A percentile compares a stretch with the other conserved stretches of the same genome.
Conservation (phyloP, 345 rosid species). For the Abelmoschus esculentus region DNA sequence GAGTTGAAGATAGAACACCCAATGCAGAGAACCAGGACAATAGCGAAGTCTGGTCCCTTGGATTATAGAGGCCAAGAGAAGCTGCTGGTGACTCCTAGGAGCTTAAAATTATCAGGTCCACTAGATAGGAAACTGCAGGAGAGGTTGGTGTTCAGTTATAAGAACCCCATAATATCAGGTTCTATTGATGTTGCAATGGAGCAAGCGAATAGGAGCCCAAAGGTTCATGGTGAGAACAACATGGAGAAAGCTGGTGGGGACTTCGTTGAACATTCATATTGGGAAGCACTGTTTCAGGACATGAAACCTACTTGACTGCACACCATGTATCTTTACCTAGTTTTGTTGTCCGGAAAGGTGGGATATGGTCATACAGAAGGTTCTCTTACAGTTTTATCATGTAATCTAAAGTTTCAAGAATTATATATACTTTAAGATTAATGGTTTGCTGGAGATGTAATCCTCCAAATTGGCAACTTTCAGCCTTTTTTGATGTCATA, state of each 20-base stretch:
- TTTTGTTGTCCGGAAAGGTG: not conserved
- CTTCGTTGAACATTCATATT: constrained; percentile 38
- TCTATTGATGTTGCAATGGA: constrained; percentile 29
- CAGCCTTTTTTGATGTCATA: too few species aligned
- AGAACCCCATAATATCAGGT: constrained; percentile 39
- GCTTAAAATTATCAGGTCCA: constrained; percentile 56
- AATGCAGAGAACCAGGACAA: constrained; percentile 23
- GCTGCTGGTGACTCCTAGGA: constrained; percentile 17
- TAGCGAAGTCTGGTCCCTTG: constrained; percentile 66
- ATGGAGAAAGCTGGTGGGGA: constrained; percentile 22
- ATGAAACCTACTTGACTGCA: constrained; percentile 64
- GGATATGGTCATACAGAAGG: not conserved
- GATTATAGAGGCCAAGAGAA: constrained; percentile 35
- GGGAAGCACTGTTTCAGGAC: constrained; percentile 64
- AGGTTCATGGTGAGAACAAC: constrained; percentile 14
- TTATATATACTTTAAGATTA: constrained; percentile 1
- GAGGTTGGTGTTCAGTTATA: constrained; percentile 33
- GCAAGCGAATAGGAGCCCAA: constrained; percentile 25
- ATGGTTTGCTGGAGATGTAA: not conserved
- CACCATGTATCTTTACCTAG: not conserved
- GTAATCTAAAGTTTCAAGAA: not conserved
- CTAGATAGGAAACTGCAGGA: constrained; percentile 48
- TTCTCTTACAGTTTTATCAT: not conserved
- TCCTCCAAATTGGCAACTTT: not conserved
- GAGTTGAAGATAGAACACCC: constrained; percentile 27